Base-by-base conservation (phyloP, 2,329 filamentous ascomycete species). In the Cordyceps javanica region DNA sequence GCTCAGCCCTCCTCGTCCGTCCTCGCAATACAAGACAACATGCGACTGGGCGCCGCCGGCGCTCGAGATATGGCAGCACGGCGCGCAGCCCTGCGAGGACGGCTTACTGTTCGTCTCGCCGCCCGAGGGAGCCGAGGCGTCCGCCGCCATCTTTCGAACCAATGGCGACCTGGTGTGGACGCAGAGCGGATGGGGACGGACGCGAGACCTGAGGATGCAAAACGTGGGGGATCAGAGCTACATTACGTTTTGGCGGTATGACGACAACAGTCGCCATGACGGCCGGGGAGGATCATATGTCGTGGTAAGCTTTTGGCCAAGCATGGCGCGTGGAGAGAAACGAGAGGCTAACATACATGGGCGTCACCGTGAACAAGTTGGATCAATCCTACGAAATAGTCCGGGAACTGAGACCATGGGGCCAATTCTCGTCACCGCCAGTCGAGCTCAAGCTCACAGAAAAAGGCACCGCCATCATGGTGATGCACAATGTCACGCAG, bases 111-210 rank as follows among this genome's bases (percentile, higher is more conserved):
- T 79, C 21, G 62, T 79, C 13, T 68, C 73, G 41, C 74, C 74
- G 1, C 65, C 67, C 9, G 67, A 66, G 2, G 66, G 67, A 21
- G 36, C 45, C n/a, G 14, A 25, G 4, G n/a, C 19, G 10, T 11
- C 42, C 16, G 16, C 32, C 11, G 73, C 74, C 59, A 75, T 80
- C 13, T 61, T 78, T 28, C 75, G 78, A 63, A 64, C 68, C 13
- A 63, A 70, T 2, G 76, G 76, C 6, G 68, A 75, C 58, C 62
- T 79, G 21, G 70, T 79, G 8, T 80, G 77, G 77, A 76, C 72
- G 48, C 69, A 73, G n/a, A 63, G 61, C 8, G 36, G 52, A 44
- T 68, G 66, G 62, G 64, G 62, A 13, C 57, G 66, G 48, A 65
- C 66, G 6, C 66, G 63, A 62, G 65, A 69, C 30, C 39, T 69